phyloP scores from a whole-genome alignment of 805 yeast species.

The Yamadazyma takamatsuzukensis region DNA sequence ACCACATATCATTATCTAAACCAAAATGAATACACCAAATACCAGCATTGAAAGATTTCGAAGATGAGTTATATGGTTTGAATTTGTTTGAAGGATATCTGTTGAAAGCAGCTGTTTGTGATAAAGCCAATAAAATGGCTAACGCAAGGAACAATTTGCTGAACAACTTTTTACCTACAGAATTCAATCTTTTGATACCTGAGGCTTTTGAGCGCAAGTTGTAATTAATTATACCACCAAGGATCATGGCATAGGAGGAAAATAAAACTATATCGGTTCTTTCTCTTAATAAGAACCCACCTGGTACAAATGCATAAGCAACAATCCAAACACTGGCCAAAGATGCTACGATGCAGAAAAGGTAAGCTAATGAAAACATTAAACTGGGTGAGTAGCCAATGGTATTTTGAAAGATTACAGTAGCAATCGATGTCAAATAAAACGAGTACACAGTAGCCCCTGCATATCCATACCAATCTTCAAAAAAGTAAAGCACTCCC shows the following conservation, averaged over 20 bases:
- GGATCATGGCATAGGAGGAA: conserved; percentile 49
- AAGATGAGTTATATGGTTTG: conserved; percentile 47
- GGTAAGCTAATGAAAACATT: conserved; percentile 47
- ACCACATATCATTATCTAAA: conserved; percentile 97
- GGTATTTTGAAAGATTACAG: conserved; percentile 56
- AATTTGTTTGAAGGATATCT: conserved; percentile 22
- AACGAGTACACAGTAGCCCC: conserved; percentile 66
- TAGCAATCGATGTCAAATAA: conserved; percentile 61
- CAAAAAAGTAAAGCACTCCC: conserved; percentile 43
- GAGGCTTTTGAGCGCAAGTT: conserved; percentile 21
- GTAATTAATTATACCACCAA: conserved; percentile 48
- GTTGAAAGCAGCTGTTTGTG: conserved; percentile 56
- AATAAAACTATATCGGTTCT: conserved; percentile 75
- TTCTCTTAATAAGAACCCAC: conserved; percentile 84
- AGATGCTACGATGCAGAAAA: conserved; percentile 50
- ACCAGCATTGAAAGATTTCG: conserved; percentile 83
- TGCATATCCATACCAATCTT: conserved; percentile 68
- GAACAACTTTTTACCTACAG: conserved; percentile 15
- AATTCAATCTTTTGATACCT: conserved; percentile 18
- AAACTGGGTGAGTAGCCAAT: conserved; percentile 54
- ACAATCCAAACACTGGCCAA: conserved; percentile 95
- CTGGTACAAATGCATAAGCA: conserved; percentile 98
- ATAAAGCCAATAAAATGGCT: conserved; percentile 45
- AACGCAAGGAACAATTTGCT: conserved; percentile 27
- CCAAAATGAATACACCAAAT: conserved; percentile 99